Percentiles rank a stretch among this genome's conserved stretches.
Evolutionary conservation across 2,329 filamentous ascomycete genomes (phyloP).

Genomic region (Cladosporium halotolerans): DNA sequence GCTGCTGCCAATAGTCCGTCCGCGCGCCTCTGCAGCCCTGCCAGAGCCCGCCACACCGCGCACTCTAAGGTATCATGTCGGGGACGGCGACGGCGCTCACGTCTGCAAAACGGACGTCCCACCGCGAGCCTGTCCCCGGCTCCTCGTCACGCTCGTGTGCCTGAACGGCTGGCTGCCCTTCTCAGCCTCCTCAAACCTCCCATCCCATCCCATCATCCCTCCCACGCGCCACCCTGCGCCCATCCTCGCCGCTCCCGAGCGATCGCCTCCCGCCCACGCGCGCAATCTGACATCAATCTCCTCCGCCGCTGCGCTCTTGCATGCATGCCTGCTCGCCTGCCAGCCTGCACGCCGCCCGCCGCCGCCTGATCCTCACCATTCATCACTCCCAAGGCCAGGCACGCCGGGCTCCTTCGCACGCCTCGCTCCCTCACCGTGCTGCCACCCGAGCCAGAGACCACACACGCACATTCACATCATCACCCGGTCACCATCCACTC

Average conservation of each 20-base stretch:
- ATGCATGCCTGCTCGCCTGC: constrained; percentile 1
- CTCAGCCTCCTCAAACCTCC: too few relatives aligned
- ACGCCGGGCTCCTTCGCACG: too few relatives aligned
- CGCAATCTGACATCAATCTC: constrained; percentile 12
- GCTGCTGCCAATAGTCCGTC: constrained; percentile 8
- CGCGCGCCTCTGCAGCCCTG: constrained; percentile 2
- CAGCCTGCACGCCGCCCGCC: too few relatives aligned
- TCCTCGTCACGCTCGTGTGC: too few relatives aligned
- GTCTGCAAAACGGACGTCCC: neutral
- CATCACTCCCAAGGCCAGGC: too few relatives aligned
- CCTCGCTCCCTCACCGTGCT: too few relatives aligned
- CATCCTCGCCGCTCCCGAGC: constrained; percentile 7
- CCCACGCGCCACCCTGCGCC: neutral
- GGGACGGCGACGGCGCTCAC: neutral
- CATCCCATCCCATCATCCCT: neutral
- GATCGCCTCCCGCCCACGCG: constrained; percentile 6
- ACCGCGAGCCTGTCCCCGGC: neutral
- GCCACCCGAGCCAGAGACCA: too few relatives aligned
- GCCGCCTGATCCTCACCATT: too few relatives aligned
- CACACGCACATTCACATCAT: too few relatives aligned
- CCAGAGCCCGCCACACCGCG: constrained; percentile 5
- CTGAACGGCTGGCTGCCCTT: too few relatives aligned
- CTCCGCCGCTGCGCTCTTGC: constrained; percentile 8
- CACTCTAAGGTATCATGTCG: neutral
- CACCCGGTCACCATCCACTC: too few relatives aligned